phyloP scores from a whole-genome alignment of 192 early-diverging fungal species.

The Coemansia biformis region DNA sequence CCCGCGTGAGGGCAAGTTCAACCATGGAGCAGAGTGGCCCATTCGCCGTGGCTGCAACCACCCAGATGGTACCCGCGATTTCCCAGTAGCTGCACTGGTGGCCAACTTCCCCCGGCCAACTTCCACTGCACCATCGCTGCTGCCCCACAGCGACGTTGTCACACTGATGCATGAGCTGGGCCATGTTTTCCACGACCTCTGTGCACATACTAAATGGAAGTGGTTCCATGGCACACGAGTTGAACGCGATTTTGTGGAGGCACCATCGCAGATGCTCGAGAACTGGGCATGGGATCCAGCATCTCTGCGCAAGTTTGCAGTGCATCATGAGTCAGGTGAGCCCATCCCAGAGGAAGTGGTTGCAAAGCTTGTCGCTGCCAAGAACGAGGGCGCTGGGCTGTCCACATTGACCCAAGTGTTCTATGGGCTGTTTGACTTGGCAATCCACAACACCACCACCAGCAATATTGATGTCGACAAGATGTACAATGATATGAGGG shows the following conservation, averaged over 20 bases:
- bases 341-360: slow-evolving; percentile 61
- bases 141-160: slow-evolving; percentile 65
- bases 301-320: slow-evolving; percentile 47
- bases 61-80: slow-evolving; percentile 43
- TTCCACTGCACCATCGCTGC: slow-evolving; percentile 54
- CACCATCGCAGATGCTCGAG: slow-evolving; percentile 79
- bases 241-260: slow-evolving; percentile 75
- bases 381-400: slow-evolving; percentile 60
- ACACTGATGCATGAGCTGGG: slow-evolving; percentile 79
- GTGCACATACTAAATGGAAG: slow-evolving; percentile 59
- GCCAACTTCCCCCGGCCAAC: slow-evolving; percentile 56
- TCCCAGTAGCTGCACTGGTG: slow-evolving; percentile 58
- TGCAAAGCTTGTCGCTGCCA: slow-evolving; percentile 52
- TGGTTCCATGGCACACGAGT: slow-evolving; percentile 62
- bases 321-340: slow-evolving; percentile 61
- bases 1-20: slow-evolving; percentile 58
- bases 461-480: slow-evolving; percentile 19
- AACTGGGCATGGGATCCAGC: slow-evolving; percentile 65
- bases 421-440: slow-evolving; percentile 64
- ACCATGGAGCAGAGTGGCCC: slow-evolving; percentile 62
- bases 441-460: slow-evolving; percentile 53
- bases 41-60: slow-evolving; percentile 54
- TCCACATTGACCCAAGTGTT: slow-evolving; percentile 61
- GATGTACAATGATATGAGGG: slow-evolving; percentile 30
- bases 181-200: slow-evolving; percentile 55